Percentiles rank a stretch among this genome's conserved stretches.
phyloP scores from a whole-genome alignment of 177 flowering plant genomes.

The Telopea speciosissima region DNA sequence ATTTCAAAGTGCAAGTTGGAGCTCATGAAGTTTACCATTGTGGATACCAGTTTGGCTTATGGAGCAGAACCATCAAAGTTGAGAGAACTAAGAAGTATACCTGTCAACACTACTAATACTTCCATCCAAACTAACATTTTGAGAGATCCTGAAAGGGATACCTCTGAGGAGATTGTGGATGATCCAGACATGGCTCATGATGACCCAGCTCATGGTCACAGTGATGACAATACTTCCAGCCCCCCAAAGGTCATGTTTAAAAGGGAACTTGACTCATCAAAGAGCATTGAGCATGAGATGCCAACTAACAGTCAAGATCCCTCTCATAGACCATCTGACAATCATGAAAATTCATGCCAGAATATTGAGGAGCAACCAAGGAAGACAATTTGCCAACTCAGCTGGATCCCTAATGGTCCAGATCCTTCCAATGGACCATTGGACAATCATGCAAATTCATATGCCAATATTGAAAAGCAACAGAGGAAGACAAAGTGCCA shows the following conservation, averaged over 20 bases:
- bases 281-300: conserved; percentile 12
- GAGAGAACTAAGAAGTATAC: conserved; percentile 44
- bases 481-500: conserved; percentile 16
- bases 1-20: conserved; percentile 17
- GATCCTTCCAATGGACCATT: conserved; percentile 1
- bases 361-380: neutral
- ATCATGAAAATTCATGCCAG: neutral
- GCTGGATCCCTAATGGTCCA: neutral
- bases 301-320: conserved; percentile 10
- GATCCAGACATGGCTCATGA: conserved; percentile 16
- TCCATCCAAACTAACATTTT: conserved; percentile 11
- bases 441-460: neutral
- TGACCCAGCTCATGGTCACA: conserved; percentile 4
- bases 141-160: conserved; percentile 14
- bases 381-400: neutral
- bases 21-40: conserved; percentile 45
- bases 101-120: conserved; percentile 17
- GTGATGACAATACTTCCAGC: conserved; percentile 10
- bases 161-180: conserved; percentile 16
- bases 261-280: neutral
- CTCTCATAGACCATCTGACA: neutral
- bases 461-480: neutral
- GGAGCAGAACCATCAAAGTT: conserved; percentile 33
- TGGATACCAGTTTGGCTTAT: conserved; percentile 53
- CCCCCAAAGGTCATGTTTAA: conserved; percentile 7